A percentile compares a stretch with the other conserved stretches of the same genome.
Evolutionary conservation across 1,284 basidiomycete species (phyloP).

Genomic region (Marasmius tenuissimus): DNA sequence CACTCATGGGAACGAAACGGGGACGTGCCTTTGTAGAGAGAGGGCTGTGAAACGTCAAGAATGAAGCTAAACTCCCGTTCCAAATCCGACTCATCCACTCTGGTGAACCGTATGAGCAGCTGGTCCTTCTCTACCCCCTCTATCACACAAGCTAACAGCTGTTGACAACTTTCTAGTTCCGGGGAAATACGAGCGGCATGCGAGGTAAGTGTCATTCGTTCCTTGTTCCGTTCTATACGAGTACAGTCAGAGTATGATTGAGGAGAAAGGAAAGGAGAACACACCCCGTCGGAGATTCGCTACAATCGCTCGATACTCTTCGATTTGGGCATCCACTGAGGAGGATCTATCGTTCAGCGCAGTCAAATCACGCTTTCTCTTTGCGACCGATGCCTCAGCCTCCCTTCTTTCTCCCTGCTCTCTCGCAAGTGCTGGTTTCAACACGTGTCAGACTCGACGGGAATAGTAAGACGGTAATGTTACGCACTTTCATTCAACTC

Average conservation of each 20-base stretch:
- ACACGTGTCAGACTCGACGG: background rate
- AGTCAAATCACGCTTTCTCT: slow-evolving; percentile 62
- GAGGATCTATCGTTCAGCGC: slow-evolving; percentile 58
- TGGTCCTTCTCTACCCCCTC: slow-evolving; percentile 76
- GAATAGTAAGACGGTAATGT: background rate
- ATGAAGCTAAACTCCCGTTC: slow-evolving; percentile 74
- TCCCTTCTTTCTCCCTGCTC: slow-evolving; percentile 74
- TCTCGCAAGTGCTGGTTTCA: slow-evolving; percentile 55
- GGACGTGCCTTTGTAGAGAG: slow-evolving; percentile 61
- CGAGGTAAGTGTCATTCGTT: slow-evolving; percentile 58
- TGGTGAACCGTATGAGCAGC: slow-evolving; percentile 71
- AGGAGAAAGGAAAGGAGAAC: slow-evolving; percentile 12
- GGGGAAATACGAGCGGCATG: slow-evolving; percentile 56
- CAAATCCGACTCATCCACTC: slow-evolving; percentile 59
- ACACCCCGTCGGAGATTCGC: slow-evolving; percentile 63
- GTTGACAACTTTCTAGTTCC: slow-evolving; percentile 61
- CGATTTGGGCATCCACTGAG: slow-evolving; percentile 64
- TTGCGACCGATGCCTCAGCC: slow-evolving; percentile 58
- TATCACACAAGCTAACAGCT: slow-evolving; percentile 60
- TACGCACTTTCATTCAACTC: slow-evolving; percentile 65
- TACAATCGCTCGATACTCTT: slow-evolving; percentile 60
- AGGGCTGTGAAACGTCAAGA: slow-evolving; percentile 61
- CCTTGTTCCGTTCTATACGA: slow-evolving; percentile 66
- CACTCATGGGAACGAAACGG: background rate
- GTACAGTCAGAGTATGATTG: background rate